These are phyloP conservation scores for Spirogloea muscicola DNA, from an alignment of 139 green algal species.

Conservation along the genomic window DNA sequence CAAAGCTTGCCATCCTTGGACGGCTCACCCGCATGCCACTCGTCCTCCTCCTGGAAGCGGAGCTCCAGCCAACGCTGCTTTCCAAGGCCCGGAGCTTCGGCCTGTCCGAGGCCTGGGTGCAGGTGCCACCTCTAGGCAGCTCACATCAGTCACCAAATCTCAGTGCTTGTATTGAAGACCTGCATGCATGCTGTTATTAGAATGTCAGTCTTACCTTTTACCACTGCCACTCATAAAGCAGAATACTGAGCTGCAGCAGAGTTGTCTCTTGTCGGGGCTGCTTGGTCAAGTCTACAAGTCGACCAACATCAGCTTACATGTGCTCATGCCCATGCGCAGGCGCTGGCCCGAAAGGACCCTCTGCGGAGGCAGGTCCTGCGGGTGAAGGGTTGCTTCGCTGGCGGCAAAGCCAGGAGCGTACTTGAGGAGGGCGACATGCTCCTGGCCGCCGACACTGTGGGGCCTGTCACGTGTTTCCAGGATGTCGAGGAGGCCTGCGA, in stretches of 20 bases:
- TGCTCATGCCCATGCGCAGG: no score
- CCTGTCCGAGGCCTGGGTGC: conserved; percentile 18
- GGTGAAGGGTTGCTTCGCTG: conserved; percentile 60
- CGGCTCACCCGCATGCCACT: conserved; percentile 3
- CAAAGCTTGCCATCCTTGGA: neutral
- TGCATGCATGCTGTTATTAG: no score
- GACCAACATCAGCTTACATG: no score
- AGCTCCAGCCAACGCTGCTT: conserved; percentile 77
- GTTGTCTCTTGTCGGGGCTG: no score
- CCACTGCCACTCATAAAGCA: no score
- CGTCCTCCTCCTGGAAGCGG: conserved; percentile 65
- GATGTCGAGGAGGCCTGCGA: conserved; percentile 59
- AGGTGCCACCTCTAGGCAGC: no score
- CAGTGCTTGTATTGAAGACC: no score
- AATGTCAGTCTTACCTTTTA: no score
- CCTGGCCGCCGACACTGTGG: conserved; percentile 62
- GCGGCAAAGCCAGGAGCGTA: conserved; percentile 51
- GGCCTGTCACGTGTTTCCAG: conserved; percentile 66
- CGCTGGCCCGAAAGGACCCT: conserved; percentile 63
- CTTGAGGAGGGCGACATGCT: conserved; percentile 77
- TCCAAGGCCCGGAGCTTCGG: conserved; percentile 71
- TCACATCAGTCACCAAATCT: no score
- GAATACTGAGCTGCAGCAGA: no score
- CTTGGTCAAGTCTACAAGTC: no score
- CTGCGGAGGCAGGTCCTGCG: conserved; percentile 72